Evolutionary conservation across 495 filamentous ascomycete genomes (phyloP), one percentile per base, ranked within the genome.

Genomic region (Aspergillus indologenus): DNA sequence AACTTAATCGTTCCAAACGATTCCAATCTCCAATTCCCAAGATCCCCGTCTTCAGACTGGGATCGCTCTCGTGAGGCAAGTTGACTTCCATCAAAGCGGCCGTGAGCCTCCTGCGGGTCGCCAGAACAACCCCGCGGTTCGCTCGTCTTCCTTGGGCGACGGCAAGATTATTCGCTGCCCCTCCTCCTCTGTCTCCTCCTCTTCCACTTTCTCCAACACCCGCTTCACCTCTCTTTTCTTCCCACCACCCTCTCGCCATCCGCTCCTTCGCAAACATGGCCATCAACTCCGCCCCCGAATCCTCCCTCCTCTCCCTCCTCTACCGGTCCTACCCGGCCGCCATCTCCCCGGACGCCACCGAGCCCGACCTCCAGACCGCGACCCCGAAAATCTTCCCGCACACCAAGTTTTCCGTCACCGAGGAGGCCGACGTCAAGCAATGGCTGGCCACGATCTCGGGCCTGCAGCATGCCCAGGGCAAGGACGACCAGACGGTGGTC

Each of bases 341-440:
- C 48, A 68, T 83, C 59, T 79, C 79, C 48, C 58, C 77, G 61
- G 72, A 80, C 65, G 71, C 75, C 50, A 75, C 75, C 53, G 80
- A 85, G 67, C 71, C 78, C 52, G 78, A 83, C 56, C 76, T 81
- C 52, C 59, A 71, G 40, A 68, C 71, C 48, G 73, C 79, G 34
- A 83, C 83, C 6, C 70, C 77, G 60, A 73, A 77, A 56, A 83
- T 91, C 64, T 90, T 92, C 77, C 78, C 85, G 53, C 70, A 80
- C 58, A 81, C 81, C 65, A 85, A 81, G 61, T 96, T 93, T 73
- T 85, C 83, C 55, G 78, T 83, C 61, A 76, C 83, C 58, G 93
- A 98, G 73, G 84, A 89, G 71, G 84, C 88, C 23, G 92, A 95
- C 72, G 87, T 95, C 70, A 84, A 87, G 67, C 85, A 92, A 79